Percentiles rank a stretch among this genome's conserved stretches.
Conservation (phyloP, 208 protist genomes). For the Leishmania gerbilli region DNA sequence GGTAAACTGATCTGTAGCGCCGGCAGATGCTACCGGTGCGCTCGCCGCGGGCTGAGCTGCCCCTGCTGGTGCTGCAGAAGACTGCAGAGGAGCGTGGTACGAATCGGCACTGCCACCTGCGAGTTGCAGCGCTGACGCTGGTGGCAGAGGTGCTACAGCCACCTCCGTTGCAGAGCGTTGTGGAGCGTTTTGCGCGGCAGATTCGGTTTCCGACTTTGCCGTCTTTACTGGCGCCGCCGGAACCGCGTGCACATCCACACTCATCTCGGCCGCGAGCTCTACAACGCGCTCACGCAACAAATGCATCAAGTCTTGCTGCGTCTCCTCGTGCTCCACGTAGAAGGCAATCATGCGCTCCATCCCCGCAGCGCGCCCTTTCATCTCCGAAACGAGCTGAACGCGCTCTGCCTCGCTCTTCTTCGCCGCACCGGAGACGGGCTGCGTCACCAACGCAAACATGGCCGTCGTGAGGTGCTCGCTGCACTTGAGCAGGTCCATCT, state of each 20-base stretch:
- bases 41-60: neutral
- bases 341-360: conserved; percentile 34
- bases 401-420: conserved; percentile 41
- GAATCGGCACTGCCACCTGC: neutral
- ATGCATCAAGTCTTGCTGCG: conserved; percentile 36
- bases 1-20: neutral
- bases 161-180: neutral
- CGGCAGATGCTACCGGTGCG: neutral
- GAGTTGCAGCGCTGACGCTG: neutral
- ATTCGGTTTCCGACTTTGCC: neutral
- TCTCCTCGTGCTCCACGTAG: conserved; percentile 29
- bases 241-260: conserved; percentile 22
- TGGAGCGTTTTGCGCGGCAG: neutral
- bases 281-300: conserved; percentile 26
- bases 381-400: conserved; percentile 27
- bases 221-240: conserved; percentile 7
- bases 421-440: conserved; percentile 54
- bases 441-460: conserved; percentile 52
- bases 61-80: neutral
- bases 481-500: conserved; percentile 64
- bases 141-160: neutral
- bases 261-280: conserved; percentile 39
- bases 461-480: conserved; percentile 57
- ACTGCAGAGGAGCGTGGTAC: neutral
- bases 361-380: conserved; percentile 29